Evolutionary conservation across 2,329 filamentous ascomycete genomes (phyloP).

Genomic region (Diaporthe caulivora): DNA sequence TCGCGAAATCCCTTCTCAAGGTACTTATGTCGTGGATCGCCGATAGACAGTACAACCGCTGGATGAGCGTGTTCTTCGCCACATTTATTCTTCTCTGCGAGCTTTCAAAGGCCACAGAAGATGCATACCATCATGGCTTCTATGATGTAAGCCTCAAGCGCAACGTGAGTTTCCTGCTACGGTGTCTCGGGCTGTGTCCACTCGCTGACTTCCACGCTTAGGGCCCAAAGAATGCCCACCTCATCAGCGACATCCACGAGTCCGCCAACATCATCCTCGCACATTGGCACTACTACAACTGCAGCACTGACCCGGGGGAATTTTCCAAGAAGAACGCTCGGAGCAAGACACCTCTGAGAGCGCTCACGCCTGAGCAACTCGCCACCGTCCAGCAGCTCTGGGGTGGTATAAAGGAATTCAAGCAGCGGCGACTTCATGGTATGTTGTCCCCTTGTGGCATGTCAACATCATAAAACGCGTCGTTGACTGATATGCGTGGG

Average conservation of each 20-base stretch:
- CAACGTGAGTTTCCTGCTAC: conserved; percentile 42
- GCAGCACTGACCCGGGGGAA: conserved; percentile 47
- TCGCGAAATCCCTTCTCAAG: conserved; percentile 50
- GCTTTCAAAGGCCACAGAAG: conserved; percentile 53
- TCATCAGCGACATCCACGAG: conserved; percentile 56
- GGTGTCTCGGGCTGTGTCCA: not conserved
- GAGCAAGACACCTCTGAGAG: conserved; percentile 46
- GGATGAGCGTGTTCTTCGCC: conserved; percentile 54
- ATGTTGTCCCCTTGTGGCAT: not conserved
- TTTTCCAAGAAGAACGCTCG: conserved; percentile 43
- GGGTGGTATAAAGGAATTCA: conserved; percentile 44
- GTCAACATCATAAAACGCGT: not conserved
- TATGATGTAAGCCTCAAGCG: conserved; percentile 48
- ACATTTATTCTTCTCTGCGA: conserved; percentile 59
- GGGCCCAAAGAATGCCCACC: conserved; percentile 10
- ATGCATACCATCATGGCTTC: conserved; percentile 57
- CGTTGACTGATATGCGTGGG: not conserved
- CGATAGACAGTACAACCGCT: conserved; percentile 46
- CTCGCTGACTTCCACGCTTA: not conserved
- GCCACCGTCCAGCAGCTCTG: conserved; percentile 50
- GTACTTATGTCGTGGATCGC: conserved; percentile 52
- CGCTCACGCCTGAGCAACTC: conserved; percentile 49
- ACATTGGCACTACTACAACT: conserved; percentile 66
- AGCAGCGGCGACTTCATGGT: conserved; percentile 32
- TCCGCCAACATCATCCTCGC: conserved; percentile 60